phyloP scores from a whole-genome alignment of 228 moss, liverwort and hornwort genomes.

The Sphagnum magellanicum region DNA sequence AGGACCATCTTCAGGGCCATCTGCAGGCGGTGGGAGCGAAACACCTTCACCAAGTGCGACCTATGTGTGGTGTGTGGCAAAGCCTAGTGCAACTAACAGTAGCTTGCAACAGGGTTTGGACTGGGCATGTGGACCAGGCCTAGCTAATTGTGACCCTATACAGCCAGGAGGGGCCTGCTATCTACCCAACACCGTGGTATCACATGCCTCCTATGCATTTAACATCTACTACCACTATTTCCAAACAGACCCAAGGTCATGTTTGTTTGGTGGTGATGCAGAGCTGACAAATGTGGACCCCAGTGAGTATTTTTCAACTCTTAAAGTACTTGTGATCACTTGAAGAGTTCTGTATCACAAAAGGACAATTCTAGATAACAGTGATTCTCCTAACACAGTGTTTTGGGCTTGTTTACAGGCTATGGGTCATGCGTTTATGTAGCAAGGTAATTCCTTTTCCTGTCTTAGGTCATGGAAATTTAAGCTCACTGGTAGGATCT shows the following conservation, averaged over 20 bases:
- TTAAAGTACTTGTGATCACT: neutral
- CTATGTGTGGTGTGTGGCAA: slow-evolving; percentile 41
- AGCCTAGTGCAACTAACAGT: slow-evolving; percentile 16
- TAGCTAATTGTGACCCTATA: slow-evolving; percentile 56
- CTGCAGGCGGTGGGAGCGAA: neutral
- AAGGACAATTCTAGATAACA: too few species aligned
- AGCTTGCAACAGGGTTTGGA: slow-evolving; percentile 68
- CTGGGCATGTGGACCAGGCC: slow-evolving; percentile 68
- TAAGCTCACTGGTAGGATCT: too few species aligned
- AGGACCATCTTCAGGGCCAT: slow-evolving; percentile 23
- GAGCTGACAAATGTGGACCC: slow-evolving; percentile 54
- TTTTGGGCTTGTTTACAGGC: slow-evolving; percentile 12
- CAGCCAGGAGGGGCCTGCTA: slow-evolving; percentile 54
- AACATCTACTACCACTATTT: slow-evolving; percentile 72
- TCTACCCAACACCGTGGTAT: slow-evolving; percentile 50
- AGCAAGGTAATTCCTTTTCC: slow-evolving; percentile 20
- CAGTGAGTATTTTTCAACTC: slow-evolving; percentile 38
- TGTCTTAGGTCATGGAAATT: too few species aligned
- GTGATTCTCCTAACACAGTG: neutral
- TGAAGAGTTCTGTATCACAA: too few species aligned
- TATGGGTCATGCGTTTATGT: slow-evolving; percentile 36
- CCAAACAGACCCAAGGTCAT: slow-evolving; percentile 39
- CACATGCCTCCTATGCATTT: slow-evolving; percentile 74
- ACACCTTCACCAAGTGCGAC: neutral
- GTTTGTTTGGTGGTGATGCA: slow-evolving; percentile 58